Conservation (phyloP, 139 green algal species). For the Chlamydomonas sphaeroides region DNA sequence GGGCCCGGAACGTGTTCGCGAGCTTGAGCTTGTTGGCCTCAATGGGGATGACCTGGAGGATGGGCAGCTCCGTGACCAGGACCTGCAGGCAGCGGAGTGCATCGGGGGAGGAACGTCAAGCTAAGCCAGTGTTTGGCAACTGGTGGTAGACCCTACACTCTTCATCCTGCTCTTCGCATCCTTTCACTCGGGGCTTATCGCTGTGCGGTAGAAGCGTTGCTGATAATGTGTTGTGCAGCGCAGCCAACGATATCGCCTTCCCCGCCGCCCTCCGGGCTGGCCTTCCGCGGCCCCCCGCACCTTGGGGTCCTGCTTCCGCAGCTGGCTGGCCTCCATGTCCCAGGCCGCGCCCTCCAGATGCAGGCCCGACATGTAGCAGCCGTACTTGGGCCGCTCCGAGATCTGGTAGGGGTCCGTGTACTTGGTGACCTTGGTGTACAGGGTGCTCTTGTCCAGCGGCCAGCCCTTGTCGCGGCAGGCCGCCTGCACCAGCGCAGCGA, state of each 20-base stretch:
- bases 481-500: constrained; percentile 83
- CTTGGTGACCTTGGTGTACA: constrained; percentile 86
- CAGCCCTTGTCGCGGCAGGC: constrained; percentile 85
- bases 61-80: constrained; percentile 85
- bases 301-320: constrained; percentile 79
- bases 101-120: too few species aligned
- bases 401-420: constrained; percentile 58
- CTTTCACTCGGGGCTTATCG: too few species aligned
- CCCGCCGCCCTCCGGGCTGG: too few species aligned
- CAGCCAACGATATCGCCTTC: too few species aligned
- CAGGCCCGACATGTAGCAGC: constrained; percentile 84
- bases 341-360: constrained; percentile 88
- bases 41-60: constrained; percentile 85
- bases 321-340: constrained; percentile 66
- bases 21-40: constrained; percentile 85
- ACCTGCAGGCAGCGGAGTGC: constrained; percentile 25
- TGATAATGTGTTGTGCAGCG: too few species aligned
- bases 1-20: constrained; percentile 75
- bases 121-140: too few species aligned
- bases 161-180: too few species aligned
- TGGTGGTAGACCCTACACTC: too few species aligned
- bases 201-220: too few species aligned
- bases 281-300: too few species aligned
- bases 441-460: constrained; percentile 83
- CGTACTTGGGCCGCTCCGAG: constrained; percentile 66